Base-by-base conservation (phyloP, 345 rosid genomes). In the Gossypium thurberi region DNA sequence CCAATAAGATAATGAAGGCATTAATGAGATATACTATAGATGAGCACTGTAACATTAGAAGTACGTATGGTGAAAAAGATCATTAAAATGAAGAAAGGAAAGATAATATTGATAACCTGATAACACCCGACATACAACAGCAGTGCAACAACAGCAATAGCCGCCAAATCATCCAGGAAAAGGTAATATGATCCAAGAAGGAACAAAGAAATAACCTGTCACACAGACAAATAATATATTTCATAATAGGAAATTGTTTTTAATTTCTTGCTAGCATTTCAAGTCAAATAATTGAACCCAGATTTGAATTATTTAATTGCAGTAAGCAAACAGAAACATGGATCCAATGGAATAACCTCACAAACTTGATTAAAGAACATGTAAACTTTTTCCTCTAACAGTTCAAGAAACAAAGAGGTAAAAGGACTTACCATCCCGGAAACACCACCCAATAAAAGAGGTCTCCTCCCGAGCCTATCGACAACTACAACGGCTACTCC, bases 381-480 rank as follows among this genome's bases (percentile, higher is more conserved):
- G 57, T 15, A 37, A 50, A n/a, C n/a, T 47, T 52, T 65, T 47
- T 42, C 65, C 76, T 75, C 64, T 13, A 33, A 20, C 62, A 69
- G 73, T 73, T 65, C 62, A 72, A 51, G 66, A 47, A 76, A 6
- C 64, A 70, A 52, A 62, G 37, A 69, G 60, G 57, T 70, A 64
- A 73, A 75, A 73, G 62, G 51, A 79, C 78, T 80, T 80, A 91
- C 98, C 71, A 94, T 94, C 76, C 96, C 98, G 69, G 96, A 80
- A 83, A 94, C 97, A 73, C 97, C 98, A 20, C 90, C 84, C 70
- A 94, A 90, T 48, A 94, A 87, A 78, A 94, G 77, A 47, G 98
- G 98, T 72, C 97, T 88, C 89, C 98, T 85, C 77, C 98, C 98
- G 69, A 94, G 86, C 87, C 88, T 85, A 86, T 91, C 98, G 61